Percentiles rank a stretch among this genome's conserved stretches.
Evolutionary conservation across 495 filamentous ascomycete species (phyloP).

Genomic region (Trichoderma reesei): DNA sequence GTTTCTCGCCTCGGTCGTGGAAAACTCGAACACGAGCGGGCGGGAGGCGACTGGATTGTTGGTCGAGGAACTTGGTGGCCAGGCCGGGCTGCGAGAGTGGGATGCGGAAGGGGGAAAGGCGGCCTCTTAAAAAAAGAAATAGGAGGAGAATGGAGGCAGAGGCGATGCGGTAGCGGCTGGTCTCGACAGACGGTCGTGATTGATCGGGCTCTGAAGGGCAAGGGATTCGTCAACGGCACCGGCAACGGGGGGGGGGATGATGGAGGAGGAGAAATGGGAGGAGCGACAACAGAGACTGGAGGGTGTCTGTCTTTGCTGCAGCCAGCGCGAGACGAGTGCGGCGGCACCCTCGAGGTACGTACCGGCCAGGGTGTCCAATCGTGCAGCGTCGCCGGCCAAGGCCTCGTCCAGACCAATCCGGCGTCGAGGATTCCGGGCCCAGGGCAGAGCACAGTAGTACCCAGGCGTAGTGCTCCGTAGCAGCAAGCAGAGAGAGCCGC

Average conservation of each 20-base stretch:
- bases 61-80: conserved; percentile 19
- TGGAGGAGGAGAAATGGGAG: conserved; percentile 4
- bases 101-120: conserved; percentile 23
- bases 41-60: not conserved
- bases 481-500: no score
- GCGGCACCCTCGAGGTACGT: conserved; percentile 5
- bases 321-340: conserved; percentile 9
- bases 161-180: conserved; percentile 11
- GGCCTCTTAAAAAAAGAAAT: conserved; percentile 9
- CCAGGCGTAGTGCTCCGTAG: not conserved
- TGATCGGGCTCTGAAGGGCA: not conserved
- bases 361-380: conserved; percentile 9
- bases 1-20: conserved; percentile 4
- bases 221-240: not conserved
- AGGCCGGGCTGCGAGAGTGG: not conserved
- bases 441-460: not conserved
- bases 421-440: conserved; percentile 2
- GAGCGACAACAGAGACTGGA: conserved; percentile 2
- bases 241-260: conserved; percentile 3
- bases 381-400: not conserved
- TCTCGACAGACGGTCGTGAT: not conserved
- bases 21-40: not conserved
- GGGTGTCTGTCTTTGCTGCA: conserved; percentile 8
- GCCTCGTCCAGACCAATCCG: not conserved
- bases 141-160: conserved; percentile 13